Evolutionary conservation across 345 rosid species (phyloP).

Genomic region (Pistacia integerrima): DNA sequence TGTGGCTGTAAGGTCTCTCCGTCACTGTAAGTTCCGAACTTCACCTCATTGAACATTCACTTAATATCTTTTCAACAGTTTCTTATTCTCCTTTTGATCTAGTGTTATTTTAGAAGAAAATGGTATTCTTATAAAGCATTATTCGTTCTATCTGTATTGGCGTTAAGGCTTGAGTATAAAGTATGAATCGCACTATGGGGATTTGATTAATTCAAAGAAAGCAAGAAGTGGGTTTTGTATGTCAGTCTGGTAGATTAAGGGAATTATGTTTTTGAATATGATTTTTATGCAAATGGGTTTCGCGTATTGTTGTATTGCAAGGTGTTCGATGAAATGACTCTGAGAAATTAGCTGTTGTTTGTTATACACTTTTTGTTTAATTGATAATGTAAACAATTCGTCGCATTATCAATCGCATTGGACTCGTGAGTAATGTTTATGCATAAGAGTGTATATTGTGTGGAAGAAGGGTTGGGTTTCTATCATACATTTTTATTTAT

Average conservation of each 20-base stretch:
- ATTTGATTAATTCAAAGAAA: background rate
- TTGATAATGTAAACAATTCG: too few relatives aligned
- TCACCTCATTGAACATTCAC: background rate
- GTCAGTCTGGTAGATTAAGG: background rate
- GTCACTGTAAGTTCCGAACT: constrained; percentile 1
- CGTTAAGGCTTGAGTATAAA: background rate
- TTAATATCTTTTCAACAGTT: too few relatives aligned
- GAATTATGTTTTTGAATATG: background rate
- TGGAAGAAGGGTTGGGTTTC: too few relatives aligned
- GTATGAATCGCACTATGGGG: background rate
- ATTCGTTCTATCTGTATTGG: background rate
- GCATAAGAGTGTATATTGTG: too few relatives aligned
- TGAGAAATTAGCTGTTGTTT: background rate
- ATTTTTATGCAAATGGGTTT: background rate
- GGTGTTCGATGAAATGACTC: constrained; percentile 21
- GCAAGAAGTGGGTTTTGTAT: background rate
- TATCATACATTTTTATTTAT: too few relatives aligned
- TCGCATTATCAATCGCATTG: too few relatives aligned
- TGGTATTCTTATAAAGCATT: background rate
- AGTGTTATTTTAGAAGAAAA: too few relatives aligned
- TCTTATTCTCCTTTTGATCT: background rate
- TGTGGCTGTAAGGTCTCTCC: background rate
- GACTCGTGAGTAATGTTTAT: too few relatives aligned
- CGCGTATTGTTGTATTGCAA: background rate
- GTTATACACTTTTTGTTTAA: too few relatives aligned